These are phyloP conservation scores for Botrytis deweyae DNA, from an alignment of 2,329 filamentous ascomycete species.

Conservation along the genomic window DNA sequence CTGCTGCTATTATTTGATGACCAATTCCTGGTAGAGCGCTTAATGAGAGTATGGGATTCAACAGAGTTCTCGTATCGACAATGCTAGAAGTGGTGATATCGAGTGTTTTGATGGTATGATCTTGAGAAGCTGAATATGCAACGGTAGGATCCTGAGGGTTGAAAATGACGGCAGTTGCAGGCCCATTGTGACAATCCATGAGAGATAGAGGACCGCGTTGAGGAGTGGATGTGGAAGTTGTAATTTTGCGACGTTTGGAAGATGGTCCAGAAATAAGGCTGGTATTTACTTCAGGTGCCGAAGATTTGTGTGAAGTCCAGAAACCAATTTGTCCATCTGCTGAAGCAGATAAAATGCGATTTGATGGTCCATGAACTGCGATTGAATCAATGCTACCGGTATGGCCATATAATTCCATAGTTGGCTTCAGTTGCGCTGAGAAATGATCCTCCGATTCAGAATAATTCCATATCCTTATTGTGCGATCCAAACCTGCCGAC, in stretches of 20 bases:
- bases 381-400: constrained; percentile 71
- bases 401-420: constrained; percentile 83
- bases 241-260: constrained; percentile 74
- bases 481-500: constrained; percentile 80
- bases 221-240: constrained; percentile 49
- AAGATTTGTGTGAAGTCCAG: constrained; percentile 79
- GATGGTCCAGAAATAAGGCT: constrained; percentile 66
- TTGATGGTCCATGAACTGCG: constrained; percentile 69
- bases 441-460: constrained; percentile 61
- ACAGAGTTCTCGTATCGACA: constrained; percentile 80
- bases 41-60: constrained; percentile 79
- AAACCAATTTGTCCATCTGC: constrained; percentile 81
- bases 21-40: constrained; percentile 65
- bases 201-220: constrained; percentile 79
- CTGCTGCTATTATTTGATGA: constrained; percentile 60
- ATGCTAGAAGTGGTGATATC: constrained; percentile 79
- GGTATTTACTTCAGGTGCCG: constrained; percentile 70
- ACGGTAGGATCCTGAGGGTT: constrained; percentile 82
- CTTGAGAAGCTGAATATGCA: constrained; percentile 86
- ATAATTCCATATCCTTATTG: constrained; percentile 89
- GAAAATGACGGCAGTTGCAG: constrained; percentile 77
- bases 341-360: constrained; percentile 80
- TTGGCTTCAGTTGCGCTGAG: constrained; percentile 60
- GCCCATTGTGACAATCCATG: constrained; percentile 68
- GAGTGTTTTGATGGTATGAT: constrained; percentile 87